Base-by-base conservation (phyloP, 2,329 filamentous ascomycete genomes). In the Sporothrix pallida region DNA sequence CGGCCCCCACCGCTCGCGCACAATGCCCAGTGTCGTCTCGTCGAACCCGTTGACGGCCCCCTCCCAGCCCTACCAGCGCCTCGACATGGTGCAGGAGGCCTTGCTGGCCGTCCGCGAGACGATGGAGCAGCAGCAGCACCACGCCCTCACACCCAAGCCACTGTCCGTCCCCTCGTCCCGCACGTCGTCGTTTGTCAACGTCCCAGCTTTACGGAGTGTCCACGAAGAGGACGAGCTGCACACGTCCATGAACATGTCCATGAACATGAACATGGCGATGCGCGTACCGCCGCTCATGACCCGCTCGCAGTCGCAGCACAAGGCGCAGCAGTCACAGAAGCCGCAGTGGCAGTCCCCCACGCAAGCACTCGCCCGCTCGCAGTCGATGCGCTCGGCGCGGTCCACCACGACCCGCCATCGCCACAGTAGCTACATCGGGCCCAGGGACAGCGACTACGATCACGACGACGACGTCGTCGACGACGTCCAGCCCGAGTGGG, bases 401-500 rank as follows among this genome's bases (percentile, higher is more conserved):
- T 5, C 69, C 26, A 17, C 12, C 10, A 7, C 13, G 4, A 23
- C 50, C 3, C 44, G 58, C 10, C 42, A 73, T 62, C 74, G 75
- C 13, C 75, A 74, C 70, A 74, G 73, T 74, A 76, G 74, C 72
- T 75, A 75, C 77, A 63, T 69, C 26, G 71, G 63, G 42, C 54
- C 54, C 56, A 54, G 54, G 13, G 44, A 73, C 23, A 12, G 52
- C 58, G 58, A 54, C 60, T 5, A 50, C 56, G n/a, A 42, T 6
- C 42, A 68, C 17, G 58, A 37, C 3, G 9, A 42, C 12, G 31
- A 37, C 31, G 10, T 20, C 12, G n/a, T 13, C 42, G 69, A 68
- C 44, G 77, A 77, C 44, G 77, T 76, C 50, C 74, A 81, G 73
- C 79, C 82, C 3, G 82, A 82, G 4, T 87, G 84, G 84, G 84